phyloP scores from a whole-genome alignment of 257 asterid genomes.

The Salvia miltiorrhiza region DNA sequence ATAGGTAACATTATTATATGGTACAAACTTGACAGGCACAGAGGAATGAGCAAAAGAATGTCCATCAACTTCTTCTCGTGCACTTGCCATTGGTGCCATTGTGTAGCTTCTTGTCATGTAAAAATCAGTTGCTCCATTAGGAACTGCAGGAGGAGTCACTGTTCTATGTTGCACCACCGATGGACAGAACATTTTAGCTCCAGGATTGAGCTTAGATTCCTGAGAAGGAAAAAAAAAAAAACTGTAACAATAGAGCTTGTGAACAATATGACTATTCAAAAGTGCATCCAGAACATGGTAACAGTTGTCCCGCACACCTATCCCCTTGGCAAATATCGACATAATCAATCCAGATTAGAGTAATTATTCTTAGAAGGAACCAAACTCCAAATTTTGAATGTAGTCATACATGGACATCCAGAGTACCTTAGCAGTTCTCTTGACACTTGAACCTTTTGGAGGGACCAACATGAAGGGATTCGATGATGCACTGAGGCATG shows the following conservation, averaged over 20 bases:
- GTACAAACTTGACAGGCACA: slow-evolving; percentile 50
- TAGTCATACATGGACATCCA: background rate
- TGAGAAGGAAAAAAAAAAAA: slow-evolving; percentile 12
- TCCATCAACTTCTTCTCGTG: slow-evolving; percentile 51
- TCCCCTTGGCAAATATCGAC: background rate
- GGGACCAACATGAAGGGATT: slow-evolving; percentile 36
- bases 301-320: background rate
- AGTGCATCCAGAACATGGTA: background rate
- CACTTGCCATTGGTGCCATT: slow-evolving; percentile 38
- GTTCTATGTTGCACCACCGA: slow-evolving; percentile 45
- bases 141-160: slow-evolving; percentile 49
- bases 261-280: background rate
- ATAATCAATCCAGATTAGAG: background rate
- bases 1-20: slow-evolving; percentile 32
- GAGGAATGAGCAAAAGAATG: slow-evolving; percentile 45
- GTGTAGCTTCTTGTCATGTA: slow-evolving; percentile 38
- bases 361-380: background rate
- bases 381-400: slow-evolving; percentile 3
- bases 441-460: slow-evolving; percentile 39
- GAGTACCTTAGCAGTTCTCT: slow-evolving; percentile 47
- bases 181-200: slow-evolving; percentile 76
- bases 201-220: slow-evolving; percentile 92
- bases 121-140: slow-evolving; percentile 40
- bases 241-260: slow-evolving; percentile 11
- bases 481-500: slow-evolving; percentile 44